Evolutionary conservation across 2,329 filamentous ascomycete species (phyloP), one percentile per base, ranked within the genome.

Genomic region (Nothophaeocryptopus gaeumannii): DNA sequence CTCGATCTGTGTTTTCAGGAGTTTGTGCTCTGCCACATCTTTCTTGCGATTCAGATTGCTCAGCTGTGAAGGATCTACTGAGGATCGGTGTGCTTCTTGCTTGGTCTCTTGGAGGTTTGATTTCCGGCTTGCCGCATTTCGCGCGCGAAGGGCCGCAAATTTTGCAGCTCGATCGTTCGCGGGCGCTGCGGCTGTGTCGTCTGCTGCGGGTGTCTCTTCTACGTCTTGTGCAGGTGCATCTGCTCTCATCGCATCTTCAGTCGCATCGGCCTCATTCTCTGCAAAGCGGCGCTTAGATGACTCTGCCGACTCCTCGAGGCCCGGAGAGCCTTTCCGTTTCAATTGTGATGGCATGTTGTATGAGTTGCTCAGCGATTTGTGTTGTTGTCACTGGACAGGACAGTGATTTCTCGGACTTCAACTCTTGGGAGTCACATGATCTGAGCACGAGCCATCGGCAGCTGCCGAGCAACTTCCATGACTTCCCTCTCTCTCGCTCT

Each of bases 1-100:
- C 68, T 91, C 88, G 1, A 90, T 85, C 63, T 96, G 90, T 3
- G 90, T 89, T 74, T 96, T 96, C 37, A 96, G 79, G 0, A 99
- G 82, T 66, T 97, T 99, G 69, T 96, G 89, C 5, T 86, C 84
- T 14, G 93, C 92, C 59, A 93, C 84, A 47, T 89, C 91, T 63
- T 89, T 88, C 64, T 90, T 89, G 55, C 91, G 87, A 57, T 86
- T 84, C n/a, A 97, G 75, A 1, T 88, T 81, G 1, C 83, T 83
- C 41, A 96, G 81, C 54, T 92, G 80, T 3, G 80, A 80, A 5
- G 89, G 88, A 66, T 96, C 89, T 20, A 84, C 84, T 3, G 86
- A 81, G 43, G 90, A 77, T 36, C 89, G 84, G 64, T 91, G 86
- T 12, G 88, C 86, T 73, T 96, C 91, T 41, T 84, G 83, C 29